Base-by-base conservation (phyloP, 1,284 basidiomycete genomes). In the Heterobasidion irregulare region DNA sequence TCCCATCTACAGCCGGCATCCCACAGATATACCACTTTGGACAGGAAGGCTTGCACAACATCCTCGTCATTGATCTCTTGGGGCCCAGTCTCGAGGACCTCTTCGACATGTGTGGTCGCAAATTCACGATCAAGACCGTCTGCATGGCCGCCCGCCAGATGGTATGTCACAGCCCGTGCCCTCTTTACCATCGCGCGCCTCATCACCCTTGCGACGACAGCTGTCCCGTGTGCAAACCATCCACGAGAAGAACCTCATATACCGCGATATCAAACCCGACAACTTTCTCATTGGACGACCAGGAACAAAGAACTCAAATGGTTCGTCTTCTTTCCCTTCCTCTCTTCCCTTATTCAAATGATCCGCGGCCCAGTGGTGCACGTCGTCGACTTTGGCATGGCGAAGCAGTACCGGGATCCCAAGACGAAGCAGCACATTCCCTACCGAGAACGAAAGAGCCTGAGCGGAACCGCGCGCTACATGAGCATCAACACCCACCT, bases 401-500 rank as follows among this genome's bases (percentile, higher is more conserved):
- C 94, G 44, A 98, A 98, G 75, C 94, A 96, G 71, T 98, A 97
- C 69, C 86, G 94, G 50, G 94, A 98, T 70, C 93, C 94, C 26
- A 97, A 95, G 77, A 94, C 93, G 57, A 95, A 95, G 73, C 92
- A 94, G 69, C 94, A 98, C 73, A 98, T 98, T 59, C 94, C 94
- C 33, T 97, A 98, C 72, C 83, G 94, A 58, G 94, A 98, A 74
- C 82, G 94, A 64, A 97, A 98, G 81, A 91, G 86, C 68, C 73
- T 98, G 61, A 91, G 87, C 61, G 85, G 86, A 35, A 98, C 94
- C 2, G 94, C 94, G 38, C 84, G 94, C 49, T 98, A 98, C 78
- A 97, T 97, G 93, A 90, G 86, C 66, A 97, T 98, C 73, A 98
- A 98, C 72, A 97, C 94, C 50, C 94, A 98, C 77, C 70, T 98